Base-by-base conservation (phyloP, 179 eudicot genomes). In the Spinacia oleracea region DNA sequence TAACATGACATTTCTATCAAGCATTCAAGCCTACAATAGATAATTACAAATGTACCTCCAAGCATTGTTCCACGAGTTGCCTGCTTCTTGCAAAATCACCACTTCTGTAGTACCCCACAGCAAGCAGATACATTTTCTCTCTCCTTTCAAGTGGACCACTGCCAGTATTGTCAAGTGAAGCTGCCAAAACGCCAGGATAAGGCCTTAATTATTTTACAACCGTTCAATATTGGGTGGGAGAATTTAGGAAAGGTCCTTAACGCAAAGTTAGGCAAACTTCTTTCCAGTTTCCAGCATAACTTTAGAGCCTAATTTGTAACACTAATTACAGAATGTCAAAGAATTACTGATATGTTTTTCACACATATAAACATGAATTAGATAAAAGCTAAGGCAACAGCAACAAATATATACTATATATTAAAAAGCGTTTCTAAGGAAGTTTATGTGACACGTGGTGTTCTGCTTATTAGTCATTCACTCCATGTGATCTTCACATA, bases 21-120 rank as follows among this genome's bases (percentile, higher is more conserved):
- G 21, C 31, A 50, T 20, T 23, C 35, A 56, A 18, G 21, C 31
- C 60, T 20, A 64, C 63, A 76, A 5, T 60, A 56, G 1, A 77
- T 53, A 73, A 55, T 12, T 7, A 65, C 73, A 45, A 75, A 78
- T 58, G 38, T 42, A 91, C 97, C 97, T 90, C 88, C 78, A 93
- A 82, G 75, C 97, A 93, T 59, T 87, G 88, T 59, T 88, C 89
- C 50, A 88, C 86, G 25, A 93, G 89, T 80, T 86, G 86, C 85
- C 93, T 77, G 65, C 96, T 91, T 86, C 81, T 91, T 59, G 86
- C 53, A 81, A 83, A 90, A 40, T 93, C 89, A 38, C 90, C 90
- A 35, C 93, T 87, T 79, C 96, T 83, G 86, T 88, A 91, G 68
- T 91, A 89, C 64, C 93, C 97, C 77, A 93, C 92, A 73, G 90